These are phyloP conservation scores for Termitomyces sp. DNA, from an alignment of 768 basidiomycete genomes.

Conservation along the genomic window DNA sequence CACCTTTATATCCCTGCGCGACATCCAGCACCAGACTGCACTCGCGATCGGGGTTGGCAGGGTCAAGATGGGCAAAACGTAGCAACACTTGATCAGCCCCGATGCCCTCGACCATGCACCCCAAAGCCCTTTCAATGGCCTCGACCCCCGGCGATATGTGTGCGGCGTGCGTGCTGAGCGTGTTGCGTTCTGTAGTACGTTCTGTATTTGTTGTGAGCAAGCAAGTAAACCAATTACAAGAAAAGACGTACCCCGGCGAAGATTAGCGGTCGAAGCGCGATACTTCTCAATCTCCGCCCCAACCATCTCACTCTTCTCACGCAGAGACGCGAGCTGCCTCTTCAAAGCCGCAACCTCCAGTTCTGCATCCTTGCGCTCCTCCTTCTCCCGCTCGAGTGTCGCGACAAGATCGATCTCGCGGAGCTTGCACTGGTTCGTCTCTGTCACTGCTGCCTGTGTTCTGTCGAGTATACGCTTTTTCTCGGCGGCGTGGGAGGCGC, in stretches of 20 bases:
- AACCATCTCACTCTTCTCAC: constrained; percentile 54
- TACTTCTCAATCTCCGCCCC: constrained; percentile 76
- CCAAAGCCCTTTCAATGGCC: constrained; percentile 53
- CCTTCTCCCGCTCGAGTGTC: constrained; percentile 70
- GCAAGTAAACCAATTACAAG: not conserved
- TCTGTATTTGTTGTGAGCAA: constrained; percentile 37
- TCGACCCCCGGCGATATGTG: constrained; percentile 52
- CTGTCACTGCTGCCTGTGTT: constrained; percentile 57
- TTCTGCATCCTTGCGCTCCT: constrained; percentile 71
- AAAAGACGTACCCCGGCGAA: constrained; percentile 55
- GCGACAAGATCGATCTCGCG: constrained; percentile 77
- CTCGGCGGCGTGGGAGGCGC: constrained; percentile 57
- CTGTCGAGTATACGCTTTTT: constrained; percentile 64
- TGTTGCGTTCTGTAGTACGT: constrained; percentile 60
- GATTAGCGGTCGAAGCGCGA: constrained; percentile 54
- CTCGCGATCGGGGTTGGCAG: constrained; percentile 53
- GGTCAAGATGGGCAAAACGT: constrained; percentile 67
- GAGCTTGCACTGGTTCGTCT: constrained; percentile 74
- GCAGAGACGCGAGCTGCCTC: constrained; percentile 62
- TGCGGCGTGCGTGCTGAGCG: constrained; percentile 51
- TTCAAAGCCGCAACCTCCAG: constrained; percentile 55
- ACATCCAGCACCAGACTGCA: constrained; percentile 79
- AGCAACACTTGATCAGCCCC: constrained; percentile 69
- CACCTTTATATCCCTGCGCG: constrained; percentile 62
- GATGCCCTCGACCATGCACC: constrained; percentile 76